Base-by-base conservation (phyloP, 148 eudicot species). In the Nepenthes mirabilis region DNA sequence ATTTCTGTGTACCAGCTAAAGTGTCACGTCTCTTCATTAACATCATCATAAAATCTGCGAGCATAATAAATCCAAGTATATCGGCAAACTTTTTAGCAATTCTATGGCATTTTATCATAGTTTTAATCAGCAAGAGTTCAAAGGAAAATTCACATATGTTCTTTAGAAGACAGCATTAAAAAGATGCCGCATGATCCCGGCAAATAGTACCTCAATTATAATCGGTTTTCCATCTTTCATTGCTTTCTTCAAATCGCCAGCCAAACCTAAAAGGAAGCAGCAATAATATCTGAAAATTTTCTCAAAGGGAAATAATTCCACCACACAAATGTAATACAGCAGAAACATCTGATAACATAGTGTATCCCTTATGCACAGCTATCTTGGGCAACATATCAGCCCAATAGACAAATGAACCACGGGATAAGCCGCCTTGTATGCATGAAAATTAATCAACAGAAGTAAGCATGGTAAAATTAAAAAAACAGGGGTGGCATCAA, bases 151-250 rank as follows among this genome's bases (percentile, higher is more conserved):
- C 32, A 36, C 37, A 14, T 23, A 40, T 37, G 2, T 37, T 49
- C 34, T 50, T 50, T n/a, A 11, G 11, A 35, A 49, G 1, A 32
- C 57, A 72, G 23, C 56, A 61, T 45, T 1, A 36, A 6, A 61
- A 37, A 56, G 23, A 37, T 11, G 9, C 36, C 3, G 52, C 12
- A 53, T 43, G 13, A 10, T 33, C 36, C 45, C 13, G 47, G 33
- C 23, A 9, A 49, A 61, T 51, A 43, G 12, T 75, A 93, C 98
- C 96, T 93, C 98, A 67, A 93, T 93, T 64, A 93, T 93, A 62
- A 93, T 83, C 48, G 98, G 98, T 54, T 93, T 93, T 63, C 98
- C 98, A 77, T 93, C 98, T 74, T 93, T 93, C 91, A 93, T 88
- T 65, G 98, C 98, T 77, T 93, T 93, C 85, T 88, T 93, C 70